Percentiles rank a stretch among this genome's conserved stretches.
phyloP scores from a whole-genome alignment of 1,139 yeast genomes.

The Maudiozyma humilis region DNA sequence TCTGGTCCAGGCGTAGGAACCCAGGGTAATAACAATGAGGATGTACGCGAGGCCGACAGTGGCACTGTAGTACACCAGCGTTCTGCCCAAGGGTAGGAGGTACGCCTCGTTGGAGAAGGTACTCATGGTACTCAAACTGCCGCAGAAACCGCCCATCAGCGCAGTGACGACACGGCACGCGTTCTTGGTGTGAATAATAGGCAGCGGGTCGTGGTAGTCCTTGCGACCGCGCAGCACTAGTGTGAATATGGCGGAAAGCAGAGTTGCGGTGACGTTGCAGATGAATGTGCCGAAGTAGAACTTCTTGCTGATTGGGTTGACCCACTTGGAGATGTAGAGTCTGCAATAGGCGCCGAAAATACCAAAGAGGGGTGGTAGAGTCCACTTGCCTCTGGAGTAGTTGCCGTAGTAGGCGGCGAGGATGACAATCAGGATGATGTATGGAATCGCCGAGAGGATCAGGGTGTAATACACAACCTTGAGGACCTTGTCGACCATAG shows the following conservation, averaged over 20 bases:
- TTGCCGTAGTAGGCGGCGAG: slow-evolving; percentile 24
- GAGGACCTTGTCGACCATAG: slow-evolving; percentile 8
- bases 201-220: slow-evolving; percentile 10
- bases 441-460: slow-evolving; percentile 19
- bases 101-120: slow-evolving; percentile 65
- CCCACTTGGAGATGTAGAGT: slow-evolving; percentile 42
- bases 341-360: slow-evolving; percentile 37
- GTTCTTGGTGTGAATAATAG: slow-evolving; percentile 33
- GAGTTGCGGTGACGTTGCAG: slow-evolving; percentile 56
- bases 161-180: slow-evolving; percentile 51
- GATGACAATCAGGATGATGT: slow-evolving; percentile 22
- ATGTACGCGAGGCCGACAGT: slow-evolving; percentile 35
- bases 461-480: slow-evolving; percentile 8
- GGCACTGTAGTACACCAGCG: slow-evolving; percentile 16
- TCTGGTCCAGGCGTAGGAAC: slow-evolving; percentile 39
- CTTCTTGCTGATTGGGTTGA: slow-evolving; percentile 36
- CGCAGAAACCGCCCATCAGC: slow-evolving; percentile 65
- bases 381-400: slow-evolving; percentile 26
- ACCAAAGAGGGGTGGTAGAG: slow-evolving; percentile 27
- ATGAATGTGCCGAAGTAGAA: slow-evolving; percentile 72
- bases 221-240: slow-evolving; percentile 44
- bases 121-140: slow-evolving; percentile 67
- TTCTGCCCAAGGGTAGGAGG: slow-evolving; percentile 19
- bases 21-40: slow-evolving; percentile 41
- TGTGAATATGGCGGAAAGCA: slow-evolving; percentile 47